Evolutionary conservation across 179 eudicot species (phyloP).

Genomic region (Camellia oleifera): DNA sequence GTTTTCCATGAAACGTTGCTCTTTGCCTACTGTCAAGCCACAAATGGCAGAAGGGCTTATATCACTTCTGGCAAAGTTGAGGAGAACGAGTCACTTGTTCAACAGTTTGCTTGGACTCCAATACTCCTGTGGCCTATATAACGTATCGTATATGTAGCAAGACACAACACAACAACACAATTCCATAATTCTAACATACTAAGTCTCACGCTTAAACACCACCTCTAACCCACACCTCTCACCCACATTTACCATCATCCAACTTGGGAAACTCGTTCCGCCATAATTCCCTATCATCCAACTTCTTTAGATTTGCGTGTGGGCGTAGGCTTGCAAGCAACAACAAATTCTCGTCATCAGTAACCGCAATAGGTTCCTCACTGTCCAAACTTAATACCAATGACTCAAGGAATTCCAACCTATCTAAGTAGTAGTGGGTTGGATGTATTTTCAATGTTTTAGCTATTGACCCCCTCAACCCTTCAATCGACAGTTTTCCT

Average conservation of each 20-base stretch:
- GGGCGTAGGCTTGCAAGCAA: not conserved
- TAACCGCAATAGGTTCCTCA: not conserved
- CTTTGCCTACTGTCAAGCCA: too few species aligned
- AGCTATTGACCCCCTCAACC: not conserved
- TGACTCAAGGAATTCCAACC: not conserved
- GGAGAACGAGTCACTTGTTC: too few species aligned
- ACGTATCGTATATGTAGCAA: too few species aligned
- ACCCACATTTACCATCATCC: not conserved
- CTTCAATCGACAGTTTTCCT: not conserved
- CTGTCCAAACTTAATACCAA: not conserved
- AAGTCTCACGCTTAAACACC: too few species aligned
- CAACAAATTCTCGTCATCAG: not conserved
- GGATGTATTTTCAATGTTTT: not conserved
- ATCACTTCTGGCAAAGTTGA: too few species aligned
- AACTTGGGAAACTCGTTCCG: not conserved
- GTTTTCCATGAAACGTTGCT: too few species aligned
- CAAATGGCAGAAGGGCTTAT: too few species aligned
- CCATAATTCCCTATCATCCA: not conserved
- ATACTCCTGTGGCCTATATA: too few species aligned
- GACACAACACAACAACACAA: too few species aligned
- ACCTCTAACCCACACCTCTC: too few species aligned
- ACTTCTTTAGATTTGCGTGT: not conserved
- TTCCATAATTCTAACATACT: too few species aligned
- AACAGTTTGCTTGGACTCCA: too few species aligned
- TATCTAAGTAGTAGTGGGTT: not conserved